phyloP scores from a whole-genome alignment of 495 filamentous ascomycete species.

The Astrothelium subdiscretum region DNA sequence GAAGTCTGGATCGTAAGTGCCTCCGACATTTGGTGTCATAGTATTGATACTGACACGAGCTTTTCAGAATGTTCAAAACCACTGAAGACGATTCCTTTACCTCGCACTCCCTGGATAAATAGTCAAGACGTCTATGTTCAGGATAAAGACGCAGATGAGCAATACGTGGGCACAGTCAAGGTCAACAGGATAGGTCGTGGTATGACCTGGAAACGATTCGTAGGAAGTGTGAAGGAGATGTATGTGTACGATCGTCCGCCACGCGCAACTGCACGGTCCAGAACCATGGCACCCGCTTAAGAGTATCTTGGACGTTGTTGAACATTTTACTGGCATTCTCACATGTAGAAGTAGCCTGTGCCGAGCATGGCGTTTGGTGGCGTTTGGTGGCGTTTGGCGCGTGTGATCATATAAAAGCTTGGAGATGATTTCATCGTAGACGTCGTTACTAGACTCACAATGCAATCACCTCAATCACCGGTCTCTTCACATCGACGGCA shows the following conservation, averaged over 20 bases:
- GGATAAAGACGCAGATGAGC: neutral
- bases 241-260: constrained; percentile 1
- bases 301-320: neutral
- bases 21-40: neutral
- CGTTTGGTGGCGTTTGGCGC: neutral
- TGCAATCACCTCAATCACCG: neutral
- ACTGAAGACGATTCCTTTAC: neutral
- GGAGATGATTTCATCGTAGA: too few species aligned
- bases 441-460: neutral
- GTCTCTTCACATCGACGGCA: neutral
- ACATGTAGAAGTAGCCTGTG: neutral
- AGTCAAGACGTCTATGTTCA: neutral
- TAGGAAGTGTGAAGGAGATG: neutral
- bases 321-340: neutral
- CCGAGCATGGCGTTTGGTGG: neutral
- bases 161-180: neutral
- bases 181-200: neutral
- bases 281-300: neutral
- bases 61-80: neutral
- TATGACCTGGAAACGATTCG: neutral
- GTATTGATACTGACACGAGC: neutral
- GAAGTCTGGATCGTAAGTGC: neutral
- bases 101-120: neutral
- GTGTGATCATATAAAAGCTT: neutral
- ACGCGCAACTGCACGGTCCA: neutral